Percentiles rank a stretch among this genome's conserved stretches.
These are phyloP conservation scores for Beauveria asiatica DNA, from an alignment of 2,329 filamentous ascomycete genomes.

Conservation along the genomic window DNA sequence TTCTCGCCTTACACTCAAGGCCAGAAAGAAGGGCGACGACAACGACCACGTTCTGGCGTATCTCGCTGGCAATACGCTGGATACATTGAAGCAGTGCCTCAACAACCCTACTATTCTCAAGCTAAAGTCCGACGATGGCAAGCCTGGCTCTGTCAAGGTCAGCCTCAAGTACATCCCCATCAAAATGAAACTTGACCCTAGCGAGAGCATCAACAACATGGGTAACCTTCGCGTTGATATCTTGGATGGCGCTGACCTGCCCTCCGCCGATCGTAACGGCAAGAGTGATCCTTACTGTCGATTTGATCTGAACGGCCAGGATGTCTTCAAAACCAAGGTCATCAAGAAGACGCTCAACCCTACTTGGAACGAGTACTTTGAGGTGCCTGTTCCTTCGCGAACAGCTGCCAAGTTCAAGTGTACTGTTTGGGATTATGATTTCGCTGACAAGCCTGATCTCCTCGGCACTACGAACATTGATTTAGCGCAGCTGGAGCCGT, in stretches of 20 bases:
- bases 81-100: constrained; percentile 80
- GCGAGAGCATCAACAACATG: constrained; percentile 98
- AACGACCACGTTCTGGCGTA: constrained; percentile 73
- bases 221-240: constrained; percentile 91
- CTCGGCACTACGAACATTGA: constrained; percentile 72
- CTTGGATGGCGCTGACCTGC: constrained; percentile 77
- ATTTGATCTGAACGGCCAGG: constrained; percentile 81
- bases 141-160: constrained; percentile 72
- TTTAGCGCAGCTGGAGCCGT: constrained; percentile 74
- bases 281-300: constrained; percentile 97
- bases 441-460: constrained; percentile 88
- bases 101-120: constrained; percentile 83
- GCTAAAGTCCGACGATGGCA: constrained; percentile 70
- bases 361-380: constrained; percentile 94
- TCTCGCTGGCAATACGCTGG: constrained; percentile 74
- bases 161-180: constrained; percentile 93
- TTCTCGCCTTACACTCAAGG: constrained; percentile 80
- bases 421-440: constrained; percentile 91
- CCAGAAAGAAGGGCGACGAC: constrained; percentile 72
- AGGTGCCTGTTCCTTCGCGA: constrained; percentile 71
- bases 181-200: constrained; percentile 86
- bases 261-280: constrained; percentile 88
- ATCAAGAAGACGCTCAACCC: constrained; percentile 96
- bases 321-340: constrained; percentile 89
- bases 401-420: constrained; percentile 77